phyloP scores from a whole-genome alignment of 257 asterid species.

The Dorcoceras hygrometricum region DNA sequence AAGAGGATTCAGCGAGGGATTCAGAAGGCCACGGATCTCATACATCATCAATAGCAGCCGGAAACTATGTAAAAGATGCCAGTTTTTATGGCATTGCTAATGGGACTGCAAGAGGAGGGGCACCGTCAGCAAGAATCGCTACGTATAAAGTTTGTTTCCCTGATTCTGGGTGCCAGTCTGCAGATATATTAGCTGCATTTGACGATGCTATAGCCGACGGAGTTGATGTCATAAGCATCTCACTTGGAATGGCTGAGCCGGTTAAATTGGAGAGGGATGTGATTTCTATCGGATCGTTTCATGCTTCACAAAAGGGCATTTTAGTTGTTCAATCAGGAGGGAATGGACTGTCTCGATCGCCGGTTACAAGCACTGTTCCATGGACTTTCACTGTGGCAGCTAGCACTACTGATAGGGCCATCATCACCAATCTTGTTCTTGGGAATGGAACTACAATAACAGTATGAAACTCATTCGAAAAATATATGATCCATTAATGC shows the following conservation, averaged over 20 bases:
- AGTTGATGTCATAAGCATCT: constrained; percentile 35
- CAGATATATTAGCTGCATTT: constrained; percentile 28
- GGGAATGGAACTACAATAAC: constrained; percentile 24
- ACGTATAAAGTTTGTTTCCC: constrained; percentile 25
- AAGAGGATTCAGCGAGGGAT: constrained; percentile 24
- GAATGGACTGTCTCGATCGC: constrained; percentile 1
- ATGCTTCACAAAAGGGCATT: constrained; percentile 29
- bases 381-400: constrained; percentile 36
- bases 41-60: constrained; percentile 40
- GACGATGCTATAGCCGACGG: constrained; percentile 53
- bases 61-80: constrained; percentile 12
- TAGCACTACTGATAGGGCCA: constrained; percentile 17
- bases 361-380: constrained; percentile 15
- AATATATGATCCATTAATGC: neutral
- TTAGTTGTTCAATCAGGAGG: constrained; percentile 29
- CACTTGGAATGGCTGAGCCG: constrained; percentile 5
- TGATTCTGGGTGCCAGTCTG: neutral
- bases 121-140: constrained; percentile 34
- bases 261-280: neutral
- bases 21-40: constrained; percentile 34
- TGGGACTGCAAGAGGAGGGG: constrained; percentile 37
- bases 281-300: constrained; percentile 38
- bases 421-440: constrained; percentile 18
- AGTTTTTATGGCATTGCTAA: constrained; percentile 28
- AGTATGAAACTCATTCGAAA: neutral